Conservation (phyloP, 495 filamentous ascomycete species). For the Staphylotrichum tortipilum region DNA sequence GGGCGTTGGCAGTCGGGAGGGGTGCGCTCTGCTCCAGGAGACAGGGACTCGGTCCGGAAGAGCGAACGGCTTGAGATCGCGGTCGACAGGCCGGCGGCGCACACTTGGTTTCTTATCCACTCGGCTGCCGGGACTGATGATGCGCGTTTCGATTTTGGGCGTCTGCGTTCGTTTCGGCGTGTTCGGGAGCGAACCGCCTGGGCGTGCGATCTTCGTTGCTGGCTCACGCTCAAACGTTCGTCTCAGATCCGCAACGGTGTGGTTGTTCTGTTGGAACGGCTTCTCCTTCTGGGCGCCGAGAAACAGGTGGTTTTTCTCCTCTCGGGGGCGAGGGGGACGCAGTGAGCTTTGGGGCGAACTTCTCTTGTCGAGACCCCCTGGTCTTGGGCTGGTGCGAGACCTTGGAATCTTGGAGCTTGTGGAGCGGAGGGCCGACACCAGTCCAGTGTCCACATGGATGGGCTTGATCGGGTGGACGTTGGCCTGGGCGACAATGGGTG, state of each 20-base stretch:
- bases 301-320: neutral
- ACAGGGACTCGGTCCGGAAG: too few relatives aligned
- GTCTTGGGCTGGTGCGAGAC: too few relatives aligned
- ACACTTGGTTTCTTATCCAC: neutral
- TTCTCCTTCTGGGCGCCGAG: neutral
- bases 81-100: neutral
- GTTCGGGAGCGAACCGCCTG: neutral
- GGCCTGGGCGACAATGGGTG: too few relatives aligned
- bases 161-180: neutral
- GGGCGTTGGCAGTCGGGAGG: neutral
- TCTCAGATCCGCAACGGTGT: slow-evolving; percentile 31
- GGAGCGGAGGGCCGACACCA: too few relatives aligned
- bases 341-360: too few relatives aligned
- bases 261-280: slow-evolving; percentile 12
- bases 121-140: too few relatives aligned
- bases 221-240: slow-evolving; percentile 22
- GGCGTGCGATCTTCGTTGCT: neutral
- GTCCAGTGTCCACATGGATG: too few relatives aligned
- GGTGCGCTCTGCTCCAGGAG: neutral
- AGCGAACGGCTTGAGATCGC: neutral
- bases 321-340: neutral
- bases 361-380: too few relatives aligned
- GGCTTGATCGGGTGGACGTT: too few relatives aligned
- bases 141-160: too few relatives aligned
- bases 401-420: too few relatives aligned